Percentiles rank a stretch among this genome's conserved stretches.
Conservation (phyloP, 202 grass and related monocot genomes). For the Cymbopogon flexuosus region DNA sequence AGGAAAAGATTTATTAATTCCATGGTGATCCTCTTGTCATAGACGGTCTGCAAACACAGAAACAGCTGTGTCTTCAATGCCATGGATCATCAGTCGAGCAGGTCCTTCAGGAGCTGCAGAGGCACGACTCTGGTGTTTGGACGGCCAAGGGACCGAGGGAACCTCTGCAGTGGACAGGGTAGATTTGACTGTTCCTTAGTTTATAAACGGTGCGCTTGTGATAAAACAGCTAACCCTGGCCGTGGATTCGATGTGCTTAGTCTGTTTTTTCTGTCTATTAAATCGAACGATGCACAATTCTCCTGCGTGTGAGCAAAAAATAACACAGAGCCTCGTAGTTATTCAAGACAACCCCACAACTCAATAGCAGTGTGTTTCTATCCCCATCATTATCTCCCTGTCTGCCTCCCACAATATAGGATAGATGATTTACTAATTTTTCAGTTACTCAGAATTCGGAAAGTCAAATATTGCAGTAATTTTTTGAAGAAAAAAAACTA, state of each 20-base stretch:
- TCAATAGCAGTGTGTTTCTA: neutral
- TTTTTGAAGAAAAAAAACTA: neutral
- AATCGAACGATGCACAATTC: neutral
- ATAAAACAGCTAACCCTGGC: too few relatives aligned
- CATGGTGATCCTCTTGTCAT: too few relatives aligned
- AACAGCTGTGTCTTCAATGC: too few relatives aligned
- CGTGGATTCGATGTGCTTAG: too few relatives aligned
- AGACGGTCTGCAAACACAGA: neutral
- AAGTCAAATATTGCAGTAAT: neutral
- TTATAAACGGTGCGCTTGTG: too few relatives aligned
- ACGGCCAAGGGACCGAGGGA: neutral
- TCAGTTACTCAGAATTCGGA: neutral
- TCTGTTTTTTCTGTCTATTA: neutral
- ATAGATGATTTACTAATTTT: neutral
- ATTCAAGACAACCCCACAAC: neutral
- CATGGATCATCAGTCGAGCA: neutral
- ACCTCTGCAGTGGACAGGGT: too few relatives aligned
- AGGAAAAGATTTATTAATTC: too few relatives aligned
- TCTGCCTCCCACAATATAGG: neutral
- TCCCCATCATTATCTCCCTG: neutral
- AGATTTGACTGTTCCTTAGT: too few relatives aligned
- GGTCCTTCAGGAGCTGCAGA: neutral
- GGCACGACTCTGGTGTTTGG: neutral
- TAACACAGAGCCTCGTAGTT: neutral
- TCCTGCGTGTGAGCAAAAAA: neutral